Evolutionary conservation across 1,284 basidiomycete genomes (phyloP).

Genomic region (Microbotryum scabiosae): DNA sequence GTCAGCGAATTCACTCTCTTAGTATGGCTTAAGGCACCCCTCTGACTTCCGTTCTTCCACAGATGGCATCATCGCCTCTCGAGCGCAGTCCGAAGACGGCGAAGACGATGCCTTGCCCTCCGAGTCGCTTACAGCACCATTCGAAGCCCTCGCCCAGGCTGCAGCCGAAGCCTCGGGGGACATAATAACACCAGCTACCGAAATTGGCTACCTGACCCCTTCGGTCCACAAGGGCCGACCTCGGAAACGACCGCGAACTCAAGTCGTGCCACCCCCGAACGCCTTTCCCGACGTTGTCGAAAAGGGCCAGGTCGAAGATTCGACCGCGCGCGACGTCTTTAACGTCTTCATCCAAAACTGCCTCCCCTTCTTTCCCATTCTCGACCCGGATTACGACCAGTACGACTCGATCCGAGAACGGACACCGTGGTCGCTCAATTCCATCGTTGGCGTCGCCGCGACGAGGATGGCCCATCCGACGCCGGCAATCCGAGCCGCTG

Average conservation of each 20-base stretch:
- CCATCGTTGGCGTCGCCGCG: conserved; percentile 7
- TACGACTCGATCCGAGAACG: conserved; percentile 5
- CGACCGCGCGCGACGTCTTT: conserved; percentile 1
- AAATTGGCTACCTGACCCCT: not conserved
- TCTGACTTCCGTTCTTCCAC: not conserved
- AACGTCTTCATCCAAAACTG: conserved; percentile 5
- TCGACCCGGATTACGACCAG: conserved; percentile 11
- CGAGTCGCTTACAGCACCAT: conserved; percentile 8
- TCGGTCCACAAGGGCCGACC: not conserved
- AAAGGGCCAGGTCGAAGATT: conserved; percentile 1
- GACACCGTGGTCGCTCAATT: conserved; percentile 9
- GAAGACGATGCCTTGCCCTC: conserved; percentile 6
- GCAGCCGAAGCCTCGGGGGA: conserved; percentile 4
- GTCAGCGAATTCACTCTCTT: not conserved
- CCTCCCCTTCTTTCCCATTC: conserved; percentile 11
- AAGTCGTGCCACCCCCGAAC: conserved; percentile 8
- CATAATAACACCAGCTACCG: not conserved
- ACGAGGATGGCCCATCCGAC: not conserved
- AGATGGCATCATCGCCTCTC: conserved; percentile 8
- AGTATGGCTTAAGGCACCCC: not conserved
- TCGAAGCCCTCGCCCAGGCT: conserved; percentile 16
- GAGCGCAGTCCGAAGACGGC: conserved; percentile 6
- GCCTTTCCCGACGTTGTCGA: conserved; percentile 12
- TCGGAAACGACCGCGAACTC: conserved; percentile 2
- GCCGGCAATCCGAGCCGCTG: not conserved